phyloP scores from a whole-genome alignment of 2,329 filamentous ascomycete species.

The Raffaelea albimanens region DNA sequence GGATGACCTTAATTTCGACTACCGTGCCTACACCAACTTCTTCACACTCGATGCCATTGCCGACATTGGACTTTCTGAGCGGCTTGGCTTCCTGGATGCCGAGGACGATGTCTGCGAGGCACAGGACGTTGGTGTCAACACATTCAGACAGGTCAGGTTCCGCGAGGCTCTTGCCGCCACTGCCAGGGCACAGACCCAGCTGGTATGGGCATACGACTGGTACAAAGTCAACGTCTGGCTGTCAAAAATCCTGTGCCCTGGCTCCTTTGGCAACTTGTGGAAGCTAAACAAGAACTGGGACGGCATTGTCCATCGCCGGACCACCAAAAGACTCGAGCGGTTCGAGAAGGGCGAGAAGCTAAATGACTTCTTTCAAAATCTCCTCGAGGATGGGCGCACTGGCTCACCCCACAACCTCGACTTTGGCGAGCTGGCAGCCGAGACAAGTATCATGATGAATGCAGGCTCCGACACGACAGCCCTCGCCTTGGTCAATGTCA shows the following conservation, averaged over 20 bases:
- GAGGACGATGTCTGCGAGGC: slow-evolving; percentile 36
- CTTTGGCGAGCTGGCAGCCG: slow-evolving; percentile 48
- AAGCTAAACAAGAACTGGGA: slow-evolving; percentile 32
- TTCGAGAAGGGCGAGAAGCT: slow-evolving; percentile 43
- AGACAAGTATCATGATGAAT: slow-evolving; percentile 26
- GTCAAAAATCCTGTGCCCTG: slow-evolving; percentile 31
- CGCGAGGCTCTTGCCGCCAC: slow-evolving; percentile 42
- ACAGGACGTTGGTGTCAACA: slow-evolving; percentile 34
- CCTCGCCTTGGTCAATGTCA: slow-evolving; percentile 12
- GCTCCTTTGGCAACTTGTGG: slow-evolving; percentile 29
- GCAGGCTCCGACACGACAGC: slow-evolving; percentile 19
- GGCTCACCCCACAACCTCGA: slow-evolving; percentile 34
- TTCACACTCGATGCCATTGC: slow-evolving; percentile 40
- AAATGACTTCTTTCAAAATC: slow-evolving; percentile 46
- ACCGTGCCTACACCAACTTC: slow-evolving; percentile 34
- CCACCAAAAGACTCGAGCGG: slow-evolving; percentile 30
- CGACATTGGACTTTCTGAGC: slow-evolving; percentile 35
- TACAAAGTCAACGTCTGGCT: slow-evolving; percentile 37
- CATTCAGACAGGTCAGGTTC: slow-evolving; percentile 33
- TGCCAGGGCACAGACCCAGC: slow-evolving; percentile 37
- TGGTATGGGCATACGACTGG: slow-evolving; percentile 42
- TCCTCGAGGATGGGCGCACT: slow-evolving; percentile 38
- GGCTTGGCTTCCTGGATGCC: slow-evolving; percentile 33
- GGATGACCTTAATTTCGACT: slow-evolving; percentile 37
- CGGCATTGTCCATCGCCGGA: slow-evolving; percentile 36